Base-by-base conservation (phyloP, 352 stramenopile species). In the Phytopythium aichiense region DNA sequence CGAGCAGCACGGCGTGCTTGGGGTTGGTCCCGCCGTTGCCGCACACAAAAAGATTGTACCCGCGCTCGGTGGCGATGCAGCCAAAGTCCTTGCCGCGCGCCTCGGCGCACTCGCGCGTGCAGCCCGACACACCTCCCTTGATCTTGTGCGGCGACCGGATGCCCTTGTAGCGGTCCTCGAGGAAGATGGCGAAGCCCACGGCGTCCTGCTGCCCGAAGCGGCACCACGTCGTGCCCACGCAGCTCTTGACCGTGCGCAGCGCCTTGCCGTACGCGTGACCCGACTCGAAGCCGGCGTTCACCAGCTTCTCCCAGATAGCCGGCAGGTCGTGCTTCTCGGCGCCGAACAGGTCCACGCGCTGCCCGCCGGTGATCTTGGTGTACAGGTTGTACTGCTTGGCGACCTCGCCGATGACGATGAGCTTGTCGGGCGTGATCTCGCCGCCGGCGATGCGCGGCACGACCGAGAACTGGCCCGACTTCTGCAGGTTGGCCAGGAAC, bases 261-360 rank as follows among this genome's bases (percentile, higher is more conserved):
- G 90, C 80, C 75, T 98, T 98, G 66, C 89, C 92, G 65, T 98
- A 98, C 2, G 92, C 92, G 67, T 98, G 92, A 18, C 92, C 92
- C 9, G 82, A 95, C 72, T 98, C 92, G 35, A 98, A 94, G 28
- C 92, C 92, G 56, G 81, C 89, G 13, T 88, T 68, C 13, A 94
- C 89, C n/a, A 98, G 79, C 62, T 96, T 75, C 68, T 93, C 79
- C 92, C 92, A 97, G 68, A 97, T 98, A 38, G 86, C 84, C 9
- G 91, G 88, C 38, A 98, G 67, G 61, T 97, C 76, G 63, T 97
- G 83, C 68, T 96, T 97, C 58, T 95, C 81, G 18, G 92, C 92
- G 38, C 92, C 92, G 65, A 98, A 98, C 16, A 98, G 71, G 70
- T 98, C 91, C 43, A 98, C 81, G 37, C 92, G 87, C 68, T 98